Base-by-base conservation (phyloP, 805 yeast genomes). In the Yarrowia sp. region DNA sequence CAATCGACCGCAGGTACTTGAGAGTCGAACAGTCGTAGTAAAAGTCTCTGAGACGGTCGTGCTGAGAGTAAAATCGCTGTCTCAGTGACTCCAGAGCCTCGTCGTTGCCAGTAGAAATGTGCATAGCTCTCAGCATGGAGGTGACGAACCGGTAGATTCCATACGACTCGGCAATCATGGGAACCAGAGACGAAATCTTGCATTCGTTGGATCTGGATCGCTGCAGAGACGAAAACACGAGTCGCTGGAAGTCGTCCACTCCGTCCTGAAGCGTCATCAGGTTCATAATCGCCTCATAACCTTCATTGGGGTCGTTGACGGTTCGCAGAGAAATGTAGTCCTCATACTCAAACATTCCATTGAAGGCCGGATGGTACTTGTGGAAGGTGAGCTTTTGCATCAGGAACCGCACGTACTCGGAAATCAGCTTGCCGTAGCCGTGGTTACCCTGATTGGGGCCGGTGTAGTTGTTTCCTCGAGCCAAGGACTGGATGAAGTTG, bases 261-360 rank as follows among this genome's bases (percentile, higher is more conserved):
- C 85, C 79, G 72, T 93, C 98, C 75, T 92, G 97, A 65, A 93
- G 78, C 50, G 85, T 84, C 90, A 91, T 87, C 71, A 93, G 79
- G 73, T 91, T 97, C 68, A 90, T 74, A 67, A 93, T 85, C 0
- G 96, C 86, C 73, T 93, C 96, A 74, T 88, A 92, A 7, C 98
- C 98, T 77, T 92, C 97, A 73, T 93, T 92, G 6, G 98, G 98
- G 74, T 93, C 97, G 71, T 90, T 87, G 42, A 90, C 96, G 2
- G 92, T 86, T 66, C 90, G 84, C 69, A 93, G 80, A 4, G 97
- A 90, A 48, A 92, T 86, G 73, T 93, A 95, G 74, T 93, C 99
- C 75, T 92, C 96, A 73, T 93, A 95, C 74, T 93, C 99, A 75
- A 93, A 93, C 41, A 91, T 91, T 41, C 98, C 99, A 72, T 89